Percentiles rank a stretch among this genome's conserved stretches.
phyloP scores from a whole-genome alignment of 495 filamentous ascomycete species.

The Penicillium fimorum region DNA sequence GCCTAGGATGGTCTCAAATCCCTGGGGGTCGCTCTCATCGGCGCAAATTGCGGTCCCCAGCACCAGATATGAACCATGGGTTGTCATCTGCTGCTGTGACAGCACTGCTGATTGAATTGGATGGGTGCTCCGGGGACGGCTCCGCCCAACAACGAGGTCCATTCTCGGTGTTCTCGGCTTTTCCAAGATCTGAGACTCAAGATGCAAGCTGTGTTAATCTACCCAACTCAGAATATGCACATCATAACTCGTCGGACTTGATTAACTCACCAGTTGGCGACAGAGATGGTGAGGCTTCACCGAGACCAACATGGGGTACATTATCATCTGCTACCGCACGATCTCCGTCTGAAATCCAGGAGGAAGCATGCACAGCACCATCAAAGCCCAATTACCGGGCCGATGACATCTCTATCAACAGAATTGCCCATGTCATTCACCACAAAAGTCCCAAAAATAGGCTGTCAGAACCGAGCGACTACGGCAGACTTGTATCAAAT shows the following conservation, averaged over 20 bases:
- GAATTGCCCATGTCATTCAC: not conserved
- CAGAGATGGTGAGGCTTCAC: not conserved
- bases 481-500: not conserved
- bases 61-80: conserved; percentile 6
- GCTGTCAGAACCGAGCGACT: not conserved
- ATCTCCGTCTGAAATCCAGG: not conserved
- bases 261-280: not conserved
- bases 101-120: conserved; percentile 20
- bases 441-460: not conserved
- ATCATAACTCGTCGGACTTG: not conserved
- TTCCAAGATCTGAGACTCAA: not conserved
- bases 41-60: conserved; percentile 15
- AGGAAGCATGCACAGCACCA: not conserved
- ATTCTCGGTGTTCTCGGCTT: conserved; percentile 27
- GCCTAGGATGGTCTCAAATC: conserved; percentile 25
- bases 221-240: not conserved
- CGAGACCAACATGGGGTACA: not conserved
- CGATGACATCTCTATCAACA: not conserved
- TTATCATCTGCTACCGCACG: not conserved
- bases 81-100: conserved; percentile 24
- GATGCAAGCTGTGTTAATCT: not conserved
- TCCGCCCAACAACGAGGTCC: conserved; percentile 22
- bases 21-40: conserved; percentile 23
- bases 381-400: not conserved
- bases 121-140: conserved; percentile 20